Percentiles rank a stretch among this genome's conserved stretches.
phyloP scores from a whole-genome alignment of 208 protist species.

The Blechomonas ayalai region DNA sequence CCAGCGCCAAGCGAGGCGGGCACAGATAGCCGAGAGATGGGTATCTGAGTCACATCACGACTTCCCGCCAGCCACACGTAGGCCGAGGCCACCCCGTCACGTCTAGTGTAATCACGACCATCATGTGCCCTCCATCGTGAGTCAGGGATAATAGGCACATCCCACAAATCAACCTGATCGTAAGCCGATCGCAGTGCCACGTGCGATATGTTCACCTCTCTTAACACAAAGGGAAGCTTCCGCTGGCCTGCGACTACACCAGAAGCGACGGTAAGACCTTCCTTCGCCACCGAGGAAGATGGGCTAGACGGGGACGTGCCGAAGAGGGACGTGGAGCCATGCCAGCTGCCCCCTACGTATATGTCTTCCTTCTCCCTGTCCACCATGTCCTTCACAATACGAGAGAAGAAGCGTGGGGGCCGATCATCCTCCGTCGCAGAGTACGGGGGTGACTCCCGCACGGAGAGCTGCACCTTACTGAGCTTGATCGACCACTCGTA shows the following conservation, averaged over 20 bases:
- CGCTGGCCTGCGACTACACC: background rate
- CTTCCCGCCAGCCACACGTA: slow-evolving; percentile 8
- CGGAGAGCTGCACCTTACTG: slow-evolving; percentile 37
- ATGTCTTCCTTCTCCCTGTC: slow-evolving; percentile 6
- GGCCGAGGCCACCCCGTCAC: no score
- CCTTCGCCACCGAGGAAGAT: background rate
- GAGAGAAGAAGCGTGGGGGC: slow-evolving; percentile 35
- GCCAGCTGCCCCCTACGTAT: background rate
- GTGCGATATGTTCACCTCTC: slow-evolving; percentile 1
- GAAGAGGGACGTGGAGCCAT: background rate
- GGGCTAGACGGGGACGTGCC: background rate
- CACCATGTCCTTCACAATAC: slow-evolving; percentile 27
- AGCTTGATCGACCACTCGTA: slow-evolving; percentile 62
- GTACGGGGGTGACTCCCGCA: slow-evolving; percentile 1
- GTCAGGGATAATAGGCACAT: background rate
- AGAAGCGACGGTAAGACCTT: background rate
- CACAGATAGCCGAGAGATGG: slow-evolving; percentile 1
- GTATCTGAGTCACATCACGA: slow-evolving; percentile 2
- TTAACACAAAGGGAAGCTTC: background rate
- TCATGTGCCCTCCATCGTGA: background rate
- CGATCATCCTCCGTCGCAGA: slow-evolving; percentile 3
- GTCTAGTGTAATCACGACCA: no score
- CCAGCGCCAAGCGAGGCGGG: background rate
- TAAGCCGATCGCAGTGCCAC: background rate
- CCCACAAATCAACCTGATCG: background rate